Percentiles rank a stretch among this genome's conserved stretches.
Conservation (phyloP, 139 green algal species). For the Picochlorum sp. region DNA sequence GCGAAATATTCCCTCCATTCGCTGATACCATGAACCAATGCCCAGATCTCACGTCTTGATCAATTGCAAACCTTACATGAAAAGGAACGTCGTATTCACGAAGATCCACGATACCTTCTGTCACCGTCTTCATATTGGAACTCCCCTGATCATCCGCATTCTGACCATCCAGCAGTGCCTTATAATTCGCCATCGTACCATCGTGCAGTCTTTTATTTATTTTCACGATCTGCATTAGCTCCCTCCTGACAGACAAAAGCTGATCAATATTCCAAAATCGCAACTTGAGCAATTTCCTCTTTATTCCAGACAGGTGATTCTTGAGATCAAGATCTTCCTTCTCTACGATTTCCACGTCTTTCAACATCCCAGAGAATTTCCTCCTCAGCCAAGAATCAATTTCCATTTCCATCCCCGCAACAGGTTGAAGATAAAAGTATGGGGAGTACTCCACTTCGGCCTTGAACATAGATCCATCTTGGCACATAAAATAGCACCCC, state of each 20-base stretch:
- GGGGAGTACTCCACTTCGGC: slow-evolving; percentile 63
- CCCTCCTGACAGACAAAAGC: slow-evolving; percentile 68
- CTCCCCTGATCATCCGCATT: neutral
- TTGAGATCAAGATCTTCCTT: slow-evolving; percentile 93
- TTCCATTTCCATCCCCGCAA: slow-evolving; percentile 64
- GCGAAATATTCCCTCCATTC: slow-evolving; percentile 28
- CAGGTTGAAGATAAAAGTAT: slow-evolving; percentile 88
- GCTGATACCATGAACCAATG: slow-evolving; percentile 78
- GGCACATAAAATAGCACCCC: slow-evolving; percentile 91
- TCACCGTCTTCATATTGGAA: slow-evolving; percentile 40
- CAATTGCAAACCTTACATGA: slow-evolving; percentile 89
- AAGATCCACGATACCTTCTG: slow-evolving; percentile 73
- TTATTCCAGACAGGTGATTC: slow-evolving; percentile 87
- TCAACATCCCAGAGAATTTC: slow-evolving; percentile 58
- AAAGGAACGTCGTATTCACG: slow-evolving; percentile 95
- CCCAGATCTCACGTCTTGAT: slow-evolving; percentile 73
- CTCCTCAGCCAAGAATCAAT: slow-evolving; percentile 75
- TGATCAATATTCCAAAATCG: slow-evolving; percentile 71
- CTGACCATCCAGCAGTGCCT: slow-evolving; percentile 6
- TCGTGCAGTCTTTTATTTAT: slow-evolving; percentile 39
- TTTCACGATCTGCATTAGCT: slow-evolving; percentile 61
- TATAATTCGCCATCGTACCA: slow-evolving; percentile 26
- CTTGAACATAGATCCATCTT: slow-evolving; percentile 93
- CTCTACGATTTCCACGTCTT: slow-evolving; percentile 54
- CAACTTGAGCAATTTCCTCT: slow-evolving; percentile 77